These are phyloP conservation scores for Cystoisospora suis DNA, from an alignment of 169 alveolate genomes.

Conservation along the genomic window DNA sequence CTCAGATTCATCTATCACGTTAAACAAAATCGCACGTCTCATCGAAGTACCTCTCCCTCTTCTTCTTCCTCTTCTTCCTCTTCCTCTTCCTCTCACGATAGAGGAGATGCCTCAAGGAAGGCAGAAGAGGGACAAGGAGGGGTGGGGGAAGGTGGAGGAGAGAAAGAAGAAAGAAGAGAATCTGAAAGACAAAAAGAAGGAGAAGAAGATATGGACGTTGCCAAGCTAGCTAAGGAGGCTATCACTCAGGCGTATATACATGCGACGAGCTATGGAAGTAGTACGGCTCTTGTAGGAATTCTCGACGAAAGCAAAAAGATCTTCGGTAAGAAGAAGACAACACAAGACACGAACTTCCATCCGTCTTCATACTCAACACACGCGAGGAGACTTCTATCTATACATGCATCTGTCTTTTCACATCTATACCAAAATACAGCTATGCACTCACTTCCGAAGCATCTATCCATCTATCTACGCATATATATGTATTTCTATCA, in stretches of 20 bases:
- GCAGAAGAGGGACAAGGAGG: neutral
- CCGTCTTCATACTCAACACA: neutral
- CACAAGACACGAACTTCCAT: neutral
- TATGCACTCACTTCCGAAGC: neutral
- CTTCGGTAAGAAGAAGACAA: constrained; percentile 6
- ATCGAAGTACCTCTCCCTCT: neutral
- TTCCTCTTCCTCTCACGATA: neutral
- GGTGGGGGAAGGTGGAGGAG: neutral
- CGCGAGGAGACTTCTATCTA: neutral
- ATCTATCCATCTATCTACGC: neutral
- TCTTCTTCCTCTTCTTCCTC: neutral
- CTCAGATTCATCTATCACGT: constrained; percentile 30
- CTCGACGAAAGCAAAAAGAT: constrained; percentile 34
- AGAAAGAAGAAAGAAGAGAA: neutral
- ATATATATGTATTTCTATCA: too few relatives aligned
- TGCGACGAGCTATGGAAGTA: constrained; percentile 53
- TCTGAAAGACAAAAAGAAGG: neutral
- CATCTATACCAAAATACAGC: neutral
- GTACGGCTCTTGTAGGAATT: constrained; percentile 57
- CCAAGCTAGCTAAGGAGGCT: constrained; percentile 39
- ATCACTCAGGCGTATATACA: constrained; percentile 8
- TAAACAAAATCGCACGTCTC: neutral
- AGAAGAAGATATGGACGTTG: neutral
- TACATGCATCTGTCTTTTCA: too few relatives aligned
- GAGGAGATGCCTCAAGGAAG: neutral